Base-by-base conservation (phyloP, 768 basidiomycete species). In the Amanita fuliginea region DNA sequence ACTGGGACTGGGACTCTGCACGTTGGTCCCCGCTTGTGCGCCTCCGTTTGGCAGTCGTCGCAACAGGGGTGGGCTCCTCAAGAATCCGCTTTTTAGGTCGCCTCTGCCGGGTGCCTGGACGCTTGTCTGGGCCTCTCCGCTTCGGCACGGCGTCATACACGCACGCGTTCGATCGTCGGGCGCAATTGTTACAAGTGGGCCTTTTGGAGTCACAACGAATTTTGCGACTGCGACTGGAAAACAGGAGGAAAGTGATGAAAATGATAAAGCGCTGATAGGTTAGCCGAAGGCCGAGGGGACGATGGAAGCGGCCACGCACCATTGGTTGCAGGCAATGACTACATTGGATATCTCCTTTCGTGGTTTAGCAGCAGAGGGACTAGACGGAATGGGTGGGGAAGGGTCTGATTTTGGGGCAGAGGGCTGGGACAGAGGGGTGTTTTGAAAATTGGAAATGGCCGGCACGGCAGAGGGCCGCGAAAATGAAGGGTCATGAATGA, bases 311-410 rank as follows among this genome's bases (percentile, higher is more conserved):
- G 53, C 8, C 55, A 70, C 82, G 60, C 62, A 88, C 86, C 86
- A 89, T 63, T 86, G 84, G 54, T 80, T 80, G 72, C 86, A 89
- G 55, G 86, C 86, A 67, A 89, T 86, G 66, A 89, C 86, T 60
- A 78, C 75, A 57, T 70, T 75, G 9, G 83, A 80, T 67, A 70
- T 67, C 64, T 80, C 76, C 63, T 75, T 80, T 59, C 77, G 74
- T 53, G 70, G 52, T 60, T 61, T 68, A 4, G 7, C 13, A 4
- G 32, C 11, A 13, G 11, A 13, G 55, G 62, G 63, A 52, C 58
- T 60, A 56, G 63, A 47, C 18, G 7, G 11, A 16, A n/a, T 37
- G 51, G 58, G 59, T 46, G 60, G 62, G 49, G 63, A 66, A 62
- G 56, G 51, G 58, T 72, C 67, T 57, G 60, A 55, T 54, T 55